A percentile compares a stretch with the other conserved stretches of the same genome.
These are phyloP conservation scores for Chaetomidium leptoderma DNA, from an alignment of 495 filamentous ascomycete genomes.

Conservation along the genomic window DNA sequence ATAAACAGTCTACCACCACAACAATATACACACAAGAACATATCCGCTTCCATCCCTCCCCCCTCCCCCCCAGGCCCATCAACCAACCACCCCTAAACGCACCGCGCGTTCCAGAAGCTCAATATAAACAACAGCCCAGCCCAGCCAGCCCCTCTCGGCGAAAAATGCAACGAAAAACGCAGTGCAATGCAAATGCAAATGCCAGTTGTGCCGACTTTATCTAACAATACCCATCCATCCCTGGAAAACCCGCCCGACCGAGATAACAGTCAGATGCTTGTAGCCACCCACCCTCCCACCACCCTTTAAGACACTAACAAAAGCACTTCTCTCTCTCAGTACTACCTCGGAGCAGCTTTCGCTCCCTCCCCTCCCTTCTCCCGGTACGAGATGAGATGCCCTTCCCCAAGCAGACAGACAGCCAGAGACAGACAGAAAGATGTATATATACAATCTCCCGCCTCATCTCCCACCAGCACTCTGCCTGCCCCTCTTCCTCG, in stretches of 20 bases:
- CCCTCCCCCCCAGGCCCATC: too few species aligned
- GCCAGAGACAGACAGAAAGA: not conserved
- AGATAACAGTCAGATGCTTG: not conserved
- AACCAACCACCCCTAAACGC: too few species aligned
- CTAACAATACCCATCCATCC: not conserved
- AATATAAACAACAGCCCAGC: not conserved
- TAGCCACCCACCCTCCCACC: not conserved
- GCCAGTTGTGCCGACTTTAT: not conserved
- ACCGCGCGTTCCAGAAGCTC: too few species aligned
- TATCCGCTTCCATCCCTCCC: too few species aligned
- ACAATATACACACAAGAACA: too few species aligned
- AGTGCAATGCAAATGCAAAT: slow-evolving; percentile 2
- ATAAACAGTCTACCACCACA: too few species aligned
- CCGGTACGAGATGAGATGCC: too few species aligned
- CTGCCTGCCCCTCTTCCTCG: slow-evolving; percentile 22
- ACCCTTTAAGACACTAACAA: too few species aligned
- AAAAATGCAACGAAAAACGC: not conserved
- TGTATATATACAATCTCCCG: not conserved
- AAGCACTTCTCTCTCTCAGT: too few species aligned
- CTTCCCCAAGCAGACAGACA: too few species aligned
- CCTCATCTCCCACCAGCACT: not conserved
- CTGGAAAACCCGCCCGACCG: not conserved
- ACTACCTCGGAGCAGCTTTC: too few species aligned
- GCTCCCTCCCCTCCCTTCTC: too few species aligned
- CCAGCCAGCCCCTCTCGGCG: not conserved